Conservation (phyloP, 805 yeast genomes). For the Candida xyloterini region DNA sequence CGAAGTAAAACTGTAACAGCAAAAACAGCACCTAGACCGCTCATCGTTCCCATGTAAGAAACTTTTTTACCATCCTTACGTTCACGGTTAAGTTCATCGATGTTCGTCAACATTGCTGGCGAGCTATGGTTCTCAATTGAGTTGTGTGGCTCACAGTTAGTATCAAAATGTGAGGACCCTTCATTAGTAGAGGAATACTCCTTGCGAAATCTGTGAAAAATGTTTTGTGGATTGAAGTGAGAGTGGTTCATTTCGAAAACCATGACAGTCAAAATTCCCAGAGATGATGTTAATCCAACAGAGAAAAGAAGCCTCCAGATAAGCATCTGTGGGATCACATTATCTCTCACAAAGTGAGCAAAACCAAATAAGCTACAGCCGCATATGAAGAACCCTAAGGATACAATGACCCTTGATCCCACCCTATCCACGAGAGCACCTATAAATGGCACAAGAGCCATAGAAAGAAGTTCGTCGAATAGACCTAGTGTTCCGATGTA, state of each 20-base stretch:
- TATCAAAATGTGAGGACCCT: neutral
- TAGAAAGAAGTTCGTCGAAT: slow-evolving; percentile 57
- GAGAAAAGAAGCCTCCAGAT: slow-evolving; percentile 57
- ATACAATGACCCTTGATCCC: slow-evolving; percentile 55
- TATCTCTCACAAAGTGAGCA: slow-evolving; percentile 39
- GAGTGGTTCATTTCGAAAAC: slow-evolving; percentile 46
- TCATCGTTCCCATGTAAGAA: slow-evolving; percentile 57
- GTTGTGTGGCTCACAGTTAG: neutral
- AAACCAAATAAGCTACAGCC: slow-evolving; percentile 49
- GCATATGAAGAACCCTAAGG: slow-evolving; percentile 45
- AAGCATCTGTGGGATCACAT: slow-evolving; percentile 48
- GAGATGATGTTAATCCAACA: slow-evolving; percentile 49
- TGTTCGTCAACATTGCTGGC: slow-evolving; percentile 12
- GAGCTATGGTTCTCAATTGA: neutral
- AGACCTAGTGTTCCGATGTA: slow-evolving; percentile 50
- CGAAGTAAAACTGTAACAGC: slow-evolving; percentile 55
- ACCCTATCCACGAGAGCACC: slow-evolving; percentile 63
- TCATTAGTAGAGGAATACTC: neutral
- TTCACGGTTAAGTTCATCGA: slow-evolving; percentile 21
- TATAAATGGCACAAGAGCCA: slow-evolving; percentile 54
- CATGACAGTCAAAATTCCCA: slow-evolving; percentile 48
- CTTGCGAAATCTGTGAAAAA: neutral
- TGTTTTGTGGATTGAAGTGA: slow-evolving; percentile 34
- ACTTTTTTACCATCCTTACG: slow-evolving; percentile 52
- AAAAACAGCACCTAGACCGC: slow-evolving; percentile 68